A percentile compares a stretch with the other conserved stretches of the same genome.
These are phyloP conservation scores for Fraxinus velutina DNA, from an alignment of 305 asterid species.

Conservation along the genomic window DNA sequence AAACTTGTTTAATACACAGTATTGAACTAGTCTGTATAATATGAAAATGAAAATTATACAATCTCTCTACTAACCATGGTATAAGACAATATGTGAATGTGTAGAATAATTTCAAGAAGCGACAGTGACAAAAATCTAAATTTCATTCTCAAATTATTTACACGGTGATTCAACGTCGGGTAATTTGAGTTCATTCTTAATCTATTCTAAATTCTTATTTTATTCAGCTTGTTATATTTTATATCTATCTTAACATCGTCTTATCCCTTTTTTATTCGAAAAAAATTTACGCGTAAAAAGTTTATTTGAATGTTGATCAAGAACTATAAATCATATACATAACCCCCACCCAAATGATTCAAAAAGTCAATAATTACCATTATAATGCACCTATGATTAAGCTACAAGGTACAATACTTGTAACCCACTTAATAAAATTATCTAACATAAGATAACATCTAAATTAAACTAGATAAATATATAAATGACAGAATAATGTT, in stretches of 20 bases:
- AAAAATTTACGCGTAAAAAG: neutral
- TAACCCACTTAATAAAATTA: slow-evolving; percentile 15
- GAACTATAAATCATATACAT: neutral
- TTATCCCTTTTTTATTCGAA: neutral
- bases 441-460: neutral
- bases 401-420: slow-evolving; percentile 17
- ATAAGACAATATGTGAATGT: neutral
- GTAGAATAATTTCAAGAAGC: neutral
- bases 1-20: neutral
- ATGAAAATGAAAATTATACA: neutral
- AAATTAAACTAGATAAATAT: slow-evolving; percentile 13
- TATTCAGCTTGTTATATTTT: neutral
- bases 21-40: neutral
- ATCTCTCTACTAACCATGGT: neutral
- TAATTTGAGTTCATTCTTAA: too few relatives aligned
- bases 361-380: slow-evolving; percentile 20
- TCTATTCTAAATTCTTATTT: neutral
- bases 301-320: neutral
- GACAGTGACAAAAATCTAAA: neutral
- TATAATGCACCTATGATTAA: slow-evolving; percentile 10
- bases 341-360: slow-evolving; percentile 18
- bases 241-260: neutral
- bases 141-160: neutral
- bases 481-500: neutral
- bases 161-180: neutral